Evolutionary conservation across 192 early-diverging fungal species (phyloP), one percentile per base, ranked within the genome.

Genomic region (Coemansia sp.): DNA sequence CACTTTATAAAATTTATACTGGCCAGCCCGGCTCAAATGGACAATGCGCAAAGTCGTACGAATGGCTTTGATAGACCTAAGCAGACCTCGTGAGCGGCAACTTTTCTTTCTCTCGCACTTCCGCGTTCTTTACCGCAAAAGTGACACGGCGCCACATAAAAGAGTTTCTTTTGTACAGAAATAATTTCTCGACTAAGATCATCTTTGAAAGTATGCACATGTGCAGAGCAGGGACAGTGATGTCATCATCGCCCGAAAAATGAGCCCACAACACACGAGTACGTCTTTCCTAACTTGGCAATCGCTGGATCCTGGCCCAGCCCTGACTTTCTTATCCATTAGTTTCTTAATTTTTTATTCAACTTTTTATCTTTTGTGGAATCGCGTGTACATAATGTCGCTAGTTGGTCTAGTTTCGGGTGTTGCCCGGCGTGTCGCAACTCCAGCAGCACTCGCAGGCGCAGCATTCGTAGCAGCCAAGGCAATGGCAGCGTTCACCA

Each of bases 401-500:
- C 64, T 82, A 14, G 66, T 37, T 1, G 66, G 72, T 5, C 45
- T 77, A 19, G 63, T 74, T 15, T 51, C 75, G 0, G 70, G 72
- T 12, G 55, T 63, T 8, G 75, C 57, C 10, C 68, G 75, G 14
- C 72, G 67, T 23, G 73, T 51, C 12, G 69, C 69, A 1, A 73
- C 80, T 8, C 25, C 66, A 32, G 72, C 75, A 11, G 75, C 57
- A 10, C 46, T 77, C 19, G 72, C 66, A 4, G 80, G 75, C 10
- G 73, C 75, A 2, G 73, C 75, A 15, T 66, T 53, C 21, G 36
- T 65, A 21, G 44, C 67, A 11, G 72, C 66, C 19, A 77, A 77
- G 44, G 66, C 79, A n/a, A 55, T 77, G 11, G 66, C 75, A 1
- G 72, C 72, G n/a, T 84, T 84, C 48, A 79, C 73, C 66, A 78